Evolutionary conservation across 2,329 filamentous ascomycete species (phyloP), one percentile per base, ranked within the genome.

Genomic region (Colletotrichum kahawae): DNA sequence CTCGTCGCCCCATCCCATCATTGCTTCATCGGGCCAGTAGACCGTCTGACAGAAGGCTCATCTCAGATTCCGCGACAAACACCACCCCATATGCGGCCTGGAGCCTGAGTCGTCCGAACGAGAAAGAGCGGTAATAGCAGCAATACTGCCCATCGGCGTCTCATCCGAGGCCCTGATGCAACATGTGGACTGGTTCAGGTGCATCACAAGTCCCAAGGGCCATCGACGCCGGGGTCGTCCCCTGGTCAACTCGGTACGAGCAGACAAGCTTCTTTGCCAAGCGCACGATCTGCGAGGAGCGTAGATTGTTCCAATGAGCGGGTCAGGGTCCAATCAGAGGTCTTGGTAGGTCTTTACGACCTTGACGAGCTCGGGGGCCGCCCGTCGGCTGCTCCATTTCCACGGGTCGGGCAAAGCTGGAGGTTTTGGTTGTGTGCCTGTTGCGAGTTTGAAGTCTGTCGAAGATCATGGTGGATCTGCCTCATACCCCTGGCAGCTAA

Each of bases 181-280:
- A 73, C 63, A 59, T 62, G 56, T 62, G 54, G 54, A 27, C 21
- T 67, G 62, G 43, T 34, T 43, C 24, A 57, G 68, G 31, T 57
- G 56, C 62, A 72, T 67, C 68, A 56, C 57, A 31, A 51, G 16
- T 31, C 1, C 38, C 33, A 60, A 34, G 36, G 36, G 27, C 67
- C 59, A 64, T 21, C 57, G 34, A 43, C 31, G 33, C 62, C 54
- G 63, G 72, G 72, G 31, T 38, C 18, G 72, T 51, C 14, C 70
- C 73, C 63, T 67, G 69, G 59, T 59, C 33, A 36, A 51, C 54
- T 71, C 71, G 56, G 14, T n/a, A 36, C 18, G 68, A 66, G 29
- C 36, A 68, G 73, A 75, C 73, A 75, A 75, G 73, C 73, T 75
- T 75, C 73, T 75, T 73, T 71, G 73, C 73, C 64, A 73, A 68